Evolutionary conservation across 176 grass and related monocot genomes (phyloP), one percentile per base, ranked within the genome.

Genomic region (Otatea glauca): DNA sequence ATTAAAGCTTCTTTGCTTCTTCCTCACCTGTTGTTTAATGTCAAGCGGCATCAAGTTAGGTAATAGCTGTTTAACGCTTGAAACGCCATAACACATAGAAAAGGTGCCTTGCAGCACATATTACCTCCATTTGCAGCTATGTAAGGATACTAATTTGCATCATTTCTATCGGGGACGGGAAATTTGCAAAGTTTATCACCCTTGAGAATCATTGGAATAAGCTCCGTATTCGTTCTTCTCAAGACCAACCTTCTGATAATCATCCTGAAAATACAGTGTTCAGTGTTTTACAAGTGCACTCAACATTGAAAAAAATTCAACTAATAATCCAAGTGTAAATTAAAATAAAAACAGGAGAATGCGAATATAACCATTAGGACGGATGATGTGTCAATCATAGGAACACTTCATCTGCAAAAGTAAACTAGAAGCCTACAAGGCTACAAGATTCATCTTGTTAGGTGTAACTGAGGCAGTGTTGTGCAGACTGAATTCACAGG

Each of bases 1-100:
- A 76, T n/a, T 77, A 21, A 61, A 70, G n/a, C 54, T 51, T 77
- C 16, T 60, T 37, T 82, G 72, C 34, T 60, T 56, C 12, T 48
- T 69, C 49, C 15, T 56, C 61, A 5, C 58, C 48, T 56, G 20
- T 24, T 76, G 43, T 43, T 62, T 20, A 65, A 34, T 55, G 54
- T 63, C 16, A 83, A 42, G 9, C 53, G 43, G 6, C 16, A 60
- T 32, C 32, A 83, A 51, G 66, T 77, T 69, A 74, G 43, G 76
- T 61, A 39, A 39, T 50, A 37, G 43, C 51, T 38, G 43, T 62
- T 67, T 41, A 54, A 65, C 7, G 9, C 45, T 61, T 17, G 55
- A 7, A 69, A n/a, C 5, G 4, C 37, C 67, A 65, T 63, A 17
- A 70, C 7, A 53, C 3, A 15, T 61, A 87, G 10, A 35, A 64